Conservation (phyloP, 768 basidiomycete genomes). For the Suillus bovinus region DNA sequence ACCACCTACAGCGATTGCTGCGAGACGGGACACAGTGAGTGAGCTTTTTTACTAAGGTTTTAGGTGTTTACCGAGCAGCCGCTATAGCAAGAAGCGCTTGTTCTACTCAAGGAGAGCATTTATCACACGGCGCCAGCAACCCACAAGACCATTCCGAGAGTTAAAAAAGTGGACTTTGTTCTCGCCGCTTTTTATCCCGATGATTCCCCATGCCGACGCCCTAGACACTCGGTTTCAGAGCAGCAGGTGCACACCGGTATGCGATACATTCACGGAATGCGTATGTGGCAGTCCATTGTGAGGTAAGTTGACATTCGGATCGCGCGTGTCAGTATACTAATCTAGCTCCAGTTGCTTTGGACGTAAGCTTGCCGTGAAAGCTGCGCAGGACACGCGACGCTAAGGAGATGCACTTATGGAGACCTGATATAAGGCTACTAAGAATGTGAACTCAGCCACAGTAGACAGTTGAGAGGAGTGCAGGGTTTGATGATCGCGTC, state of each 20-base stretch:
- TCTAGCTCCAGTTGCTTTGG: constrained; percentile 44
- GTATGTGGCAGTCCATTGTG: constrained; percentile 55
- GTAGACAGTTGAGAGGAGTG: not conserved
- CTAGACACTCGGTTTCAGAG: constrained; percentile 58
- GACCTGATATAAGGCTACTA: constrained; percentile 10
- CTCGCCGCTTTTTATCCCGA: constrained; percentile 51
- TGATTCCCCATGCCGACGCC: constrained; percentile 46
- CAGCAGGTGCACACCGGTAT: constrained; percentile 45
- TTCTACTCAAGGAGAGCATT: constrained; percentile 54
- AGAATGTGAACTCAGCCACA: not conserved
- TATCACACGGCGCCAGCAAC: constrained; percentile 57
- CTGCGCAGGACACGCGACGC: constrained; percentile 20
- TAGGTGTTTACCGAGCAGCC: not conserved
- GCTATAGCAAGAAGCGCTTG: constrained; percentile 52
- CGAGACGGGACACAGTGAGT: constrained; percentile 63
- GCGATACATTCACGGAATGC: constrained; percentile 52
- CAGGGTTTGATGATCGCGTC: not conserved
- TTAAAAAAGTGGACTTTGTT: constrained; percentile 44
- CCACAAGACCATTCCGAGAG: constrained; percentile 50
- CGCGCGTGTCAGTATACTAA: constrained; percentile 1
- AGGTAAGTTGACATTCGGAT: constrained; percentile 35
- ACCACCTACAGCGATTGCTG: constrained; percentile 71
- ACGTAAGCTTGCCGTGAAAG: constrained; percentile 43
- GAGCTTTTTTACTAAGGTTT: not conserved
- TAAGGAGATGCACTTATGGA: not conserved